Percentiles rank a stretch among this genome's conserved stretches.
Evolutionary conservation across 768 basidiomycete species (phyloP).

Genomic region (Clitopilus hobsonii): DNA sequence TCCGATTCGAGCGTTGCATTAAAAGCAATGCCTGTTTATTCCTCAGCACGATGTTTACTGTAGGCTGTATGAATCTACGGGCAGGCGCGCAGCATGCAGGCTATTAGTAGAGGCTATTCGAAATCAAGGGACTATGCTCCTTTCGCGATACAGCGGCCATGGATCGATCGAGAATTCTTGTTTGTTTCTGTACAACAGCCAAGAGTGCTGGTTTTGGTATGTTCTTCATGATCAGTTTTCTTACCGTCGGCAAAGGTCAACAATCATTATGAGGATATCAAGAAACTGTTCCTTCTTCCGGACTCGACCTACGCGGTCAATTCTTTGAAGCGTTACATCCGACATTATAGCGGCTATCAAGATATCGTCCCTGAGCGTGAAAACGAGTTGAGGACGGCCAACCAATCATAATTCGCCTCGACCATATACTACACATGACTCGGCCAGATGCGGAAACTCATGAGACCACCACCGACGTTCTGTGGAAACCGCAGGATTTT

Average conservation of each 20-base stretch:
- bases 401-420: neutral
- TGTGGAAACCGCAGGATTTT: neutral
- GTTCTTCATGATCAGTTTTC: neutral
- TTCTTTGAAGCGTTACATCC: slow-evolving; percentile 7
- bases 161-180: neutral
- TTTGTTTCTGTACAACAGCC: neutral
- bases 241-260: slow-evolving; percentile 1
- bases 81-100: too few relatives aligned
- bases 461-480: neutral
- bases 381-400: neutral
- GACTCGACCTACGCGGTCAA: slow-evolving; percentile 12
- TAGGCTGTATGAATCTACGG: too few relatives aligned
- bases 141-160: neutral
- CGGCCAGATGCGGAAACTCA: neutral
- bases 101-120: too few relatives aligned
- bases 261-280: slow-evolving; percentile 1
- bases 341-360: slow-evolving; percentile 15
- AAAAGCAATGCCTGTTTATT: neutral
- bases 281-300: slow-evolving; percentile 2
- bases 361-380: slow-evolving; percentile 4
- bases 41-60: too few relatives aligned
- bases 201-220: neutral
- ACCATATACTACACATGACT: neutral
- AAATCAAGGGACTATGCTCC: neutral
- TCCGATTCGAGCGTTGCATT: neutral